Evolutionary conservation across 305 asterid genomes (phyloP).

Genomic region (Nicotiana rustica): DNA sequence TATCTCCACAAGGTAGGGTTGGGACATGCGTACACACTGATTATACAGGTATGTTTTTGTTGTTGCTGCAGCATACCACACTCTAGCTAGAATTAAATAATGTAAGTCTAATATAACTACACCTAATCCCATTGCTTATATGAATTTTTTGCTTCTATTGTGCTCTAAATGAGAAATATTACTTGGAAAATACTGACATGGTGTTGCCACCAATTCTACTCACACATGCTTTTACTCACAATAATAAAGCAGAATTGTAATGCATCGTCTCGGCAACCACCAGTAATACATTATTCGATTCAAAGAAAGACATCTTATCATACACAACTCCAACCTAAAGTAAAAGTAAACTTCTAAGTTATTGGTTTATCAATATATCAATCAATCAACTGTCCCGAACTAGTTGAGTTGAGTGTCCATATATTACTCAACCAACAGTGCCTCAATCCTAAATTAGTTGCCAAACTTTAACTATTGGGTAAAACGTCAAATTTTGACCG

Average conservation of each 20-base stretch:
- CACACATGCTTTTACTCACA: background rate
- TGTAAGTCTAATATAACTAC: background rate
- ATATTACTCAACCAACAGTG: background rate
- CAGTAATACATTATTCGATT: background rate
- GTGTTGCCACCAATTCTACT: background rate
- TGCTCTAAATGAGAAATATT: background rate
- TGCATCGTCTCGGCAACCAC: background rate
- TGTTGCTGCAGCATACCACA: background rate
- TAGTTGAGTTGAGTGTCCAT: slow-evolving; percentile 6
- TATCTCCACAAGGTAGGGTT: no score
- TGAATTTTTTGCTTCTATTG: background rate
- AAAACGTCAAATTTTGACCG: background rate
- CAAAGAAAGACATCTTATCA: background rate
- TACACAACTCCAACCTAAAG: slow-evolving; percentile 8
- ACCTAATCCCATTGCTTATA: background rate
- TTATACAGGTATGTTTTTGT: no score
- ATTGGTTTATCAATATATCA: slow-evolving; percentile 8
- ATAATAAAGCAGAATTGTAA: background rate
- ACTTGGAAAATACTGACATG: background rate
- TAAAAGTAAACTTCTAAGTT: background rate
- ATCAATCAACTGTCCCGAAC: background rate
- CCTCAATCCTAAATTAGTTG: slow-evolving; percentile 4
- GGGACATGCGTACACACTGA: no score
- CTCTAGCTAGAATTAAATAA: background rate
- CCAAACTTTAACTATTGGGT: background rate